Percentiles rank a stretch among this genome's conserved stretches.
Evolutionary conservation across 2,329 filamentous ascomycete species (phyloP).

Genomic region (Arthroderma sp.): DNA sequence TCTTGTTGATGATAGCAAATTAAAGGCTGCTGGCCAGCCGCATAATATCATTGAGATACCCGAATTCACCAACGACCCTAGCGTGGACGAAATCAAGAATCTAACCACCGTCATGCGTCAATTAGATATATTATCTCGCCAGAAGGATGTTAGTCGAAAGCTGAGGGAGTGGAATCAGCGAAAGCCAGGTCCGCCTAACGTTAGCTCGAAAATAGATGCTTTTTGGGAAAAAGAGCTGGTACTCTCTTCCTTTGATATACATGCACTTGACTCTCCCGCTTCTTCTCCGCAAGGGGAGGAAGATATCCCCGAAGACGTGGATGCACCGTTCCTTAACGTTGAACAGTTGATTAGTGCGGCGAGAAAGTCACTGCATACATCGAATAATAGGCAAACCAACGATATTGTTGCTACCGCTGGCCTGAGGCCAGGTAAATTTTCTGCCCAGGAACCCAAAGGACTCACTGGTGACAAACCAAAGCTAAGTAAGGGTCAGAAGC

Average conservation of each 20-base stretch:
- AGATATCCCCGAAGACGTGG: not conserved
- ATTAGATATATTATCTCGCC: constrained; percentile 40
- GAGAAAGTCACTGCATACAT: not conserved
- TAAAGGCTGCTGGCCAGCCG: constrained; percentile 75
- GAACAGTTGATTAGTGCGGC: not conserved
- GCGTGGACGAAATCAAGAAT: constrained; percentile 32
- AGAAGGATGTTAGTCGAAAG: constrained; percentile 38
- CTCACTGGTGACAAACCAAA: not conserved
- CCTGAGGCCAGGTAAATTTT: not conserved
- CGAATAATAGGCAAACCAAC: not conserved
- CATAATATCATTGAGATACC: constrained; percentile 70
- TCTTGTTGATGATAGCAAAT: constrained; percentile 69
- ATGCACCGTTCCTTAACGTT: not conserved
- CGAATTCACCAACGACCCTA: constrained; percentile 49
- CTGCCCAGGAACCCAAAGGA: not conserved
- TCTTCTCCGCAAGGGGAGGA: not conserved
- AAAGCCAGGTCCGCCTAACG: not conserved
- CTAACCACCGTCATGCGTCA: constrained; percentile 42
- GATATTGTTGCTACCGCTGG: not conserved
- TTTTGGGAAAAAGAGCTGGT: constrained; percentile 11
- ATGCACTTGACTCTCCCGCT: not conserved
- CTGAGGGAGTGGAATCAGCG: constrained; percentile 25
- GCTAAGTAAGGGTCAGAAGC: not conserved
- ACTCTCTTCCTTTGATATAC: not conserved
- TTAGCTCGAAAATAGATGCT: not conserved